Percentiles rank a stretch among this genome's conserved stretches.
These are phyloP conservation scores for Alternaria atra DNA, from an alignment of 2,329 filamentous ascomycete species.

Conservation along the genomic window DNA sequence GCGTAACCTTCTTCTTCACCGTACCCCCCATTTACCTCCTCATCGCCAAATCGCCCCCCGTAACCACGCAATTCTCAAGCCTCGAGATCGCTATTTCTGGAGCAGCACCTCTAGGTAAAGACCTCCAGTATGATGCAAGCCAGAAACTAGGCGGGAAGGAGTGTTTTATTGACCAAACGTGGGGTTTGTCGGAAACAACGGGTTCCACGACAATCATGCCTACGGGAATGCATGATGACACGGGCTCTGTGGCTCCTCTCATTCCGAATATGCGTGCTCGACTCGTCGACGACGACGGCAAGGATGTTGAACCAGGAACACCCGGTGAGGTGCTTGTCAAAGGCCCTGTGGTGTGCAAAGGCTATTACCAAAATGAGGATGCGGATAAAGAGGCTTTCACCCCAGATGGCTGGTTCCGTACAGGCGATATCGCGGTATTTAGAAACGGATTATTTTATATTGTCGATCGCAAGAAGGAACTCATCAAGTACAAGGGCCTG, in stretches of 20 bases:
- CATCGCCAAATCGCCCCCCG: constrained; percentile 65
- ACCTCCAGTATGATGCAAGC: constrained; percentile 62
- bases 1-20: constrained; percentile 65
- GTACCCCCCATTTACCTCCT: constrained; percentile 69
- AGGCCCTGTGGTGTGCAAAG: constrained; percentile 49
- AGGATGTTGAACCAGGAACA: constrained; percentile 42
- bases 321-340: constrained; percentile 48
- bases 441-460: constrained; percentile 53
- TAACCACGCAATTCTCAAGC: constrained; percentile 64
- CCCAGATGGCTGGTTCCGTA: constrained; percentile 48
- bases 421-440: constrained; percentile 51
- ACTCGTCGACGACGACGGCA: constrained; percentile 47
- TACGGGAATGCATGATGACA: constrained; percentile 53
- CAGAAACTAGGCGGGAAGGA: constrained; percentile 59
- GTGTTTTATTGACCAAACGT: constrained; percentile 62
- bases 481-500: constrained; percentile 61
- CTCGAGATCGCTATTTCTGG: constrained; percentile 61
- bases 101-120: constrained; percentile 65
- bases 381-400: constrained; percentile 44
- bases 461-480: constrained; percentile 55
- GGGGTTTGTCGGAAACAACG: constrained; percentile 67
- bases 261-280: constrained; percentile 51
- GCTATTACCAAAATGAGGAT: constrained; percentile 48
- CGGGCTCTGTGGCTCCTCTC: constrained; percentile 58
- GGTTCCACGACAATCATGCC: constrained; percentile 60